These are phyloP conservation scores for Ulvella scutata DNA, from an alignment of 139 green algal species.

Conservation along the genomic window DNA sequence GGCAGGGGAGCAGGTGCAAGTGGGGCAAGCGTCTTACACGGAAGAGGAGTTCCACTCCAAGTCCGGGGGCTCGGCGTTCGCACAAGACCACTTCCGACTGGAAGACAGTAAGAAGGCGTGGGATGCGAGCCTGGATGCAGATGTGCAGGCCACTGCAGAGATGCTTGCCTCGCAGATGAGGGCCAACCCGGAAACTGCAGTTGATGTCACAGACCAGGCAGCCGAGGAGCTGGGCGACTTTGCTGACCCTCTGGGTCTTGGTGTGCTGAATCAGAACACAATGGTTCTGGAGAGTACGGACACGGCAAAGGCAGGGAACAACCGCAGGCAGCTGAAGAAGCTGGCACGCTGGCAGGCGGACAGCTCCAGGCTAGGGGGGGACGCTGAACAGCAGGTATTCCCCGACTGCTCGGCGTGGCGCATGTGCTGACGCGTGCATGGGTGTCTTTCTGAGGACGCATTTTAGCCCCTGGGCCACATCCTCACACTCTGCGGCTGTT, in stretches of 20 bases:
- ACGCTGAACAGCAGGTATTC: too few relatives aligned
- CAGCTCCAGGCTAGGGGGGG: too few relatives aligned
- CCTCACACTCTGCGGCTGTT: too few relatives aligned
- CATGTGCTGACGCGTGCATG: too few relatives aligned
- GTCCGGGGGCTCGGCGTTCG: background rate
- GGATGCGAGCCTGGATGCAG: background rate
- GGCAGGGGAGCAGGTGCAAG: background rate
- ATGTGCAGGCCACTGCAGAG: background rate
- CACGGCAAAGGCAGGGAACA: background rate
- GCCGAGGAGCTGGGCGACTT: background rate
- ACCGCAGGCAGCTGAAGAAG: background rate
- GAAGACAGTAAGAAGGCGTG: background rate
- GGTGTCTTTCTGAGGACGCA: too few relatives aligned
- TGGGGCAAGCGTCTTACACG: background rate
- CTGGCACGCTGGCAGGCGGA: background rate
- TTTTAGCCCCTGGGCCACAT: too few relatives aligned
- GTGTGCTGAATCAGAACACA: slow-evolving; percentile 6
- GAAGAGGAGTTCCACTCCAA: background rate
- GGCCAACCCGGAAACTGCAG: background rate
- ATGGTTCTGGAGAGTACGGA: background rate
- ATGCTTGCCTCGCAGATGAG: background rate
- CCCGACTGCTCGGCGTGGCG: too few relatives aligned
- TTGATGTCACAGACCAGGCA: background rate
- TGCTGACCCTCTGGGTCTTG: slow-evolving; percentile 11
- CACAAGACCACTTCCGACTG: background rate